Base-by-base conservation (phyloP, 305 asterid species). In the Caryopteris hybrid region DNA sequence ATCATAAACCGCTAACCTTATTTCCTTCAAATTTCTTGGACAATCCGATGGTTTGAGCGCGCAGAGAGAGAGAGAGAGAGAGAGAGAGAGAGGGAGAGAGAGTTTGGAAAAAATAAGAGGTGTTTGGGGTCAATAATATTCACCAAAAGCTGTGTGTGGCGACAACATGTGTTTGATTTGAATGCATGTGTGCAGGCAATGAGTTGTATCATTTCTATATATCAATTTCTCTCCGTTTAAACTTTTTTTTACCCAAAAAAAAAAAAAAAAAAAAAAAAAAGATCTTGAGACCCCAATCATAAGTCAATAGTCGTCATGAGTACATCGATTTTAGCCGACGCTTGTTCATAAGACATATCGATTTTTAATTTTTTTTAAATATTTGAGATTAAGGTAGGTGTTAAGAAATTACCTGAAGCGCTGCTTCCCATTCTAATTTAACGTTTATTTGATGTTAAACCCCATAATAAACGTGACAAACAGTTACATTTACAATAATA, bases 81-180 rank as follows among this genome's bases (percentile, higher is more conserved):
- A 16, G 61, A 2, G 71, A 63, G 64, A 9, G 64, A 47, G 53
- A 39, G 70, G 34, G 61, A 13, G 70, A 79, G 58, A 51, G 39
- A 73, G 43, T 7, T 17, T 22, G 13, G 59, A 21, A 53, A 2
- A 54, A 20, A 50, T 18, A 1, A 12, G 65, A 11, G n/a, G 38
- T 4, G 50, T 38, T 65, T 31, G 53, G 31, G 61, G 76, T 66
- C 70, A 74, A 78, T 70, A 54, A 66, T 66, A 71, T 46, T 25
- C 62, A 23, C 69, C 42, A 57, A 74, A 61, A 22, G 67, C 59
- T 55, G 74, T 71, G 68, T 31, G 67, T 69, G 72, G 79, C 72
- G 82, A 70, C 74, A 65, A 79, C 61, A 34, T 74, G 38, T 60
- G 41, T 36, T 51, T 65, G 65, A 36, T 72, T 75, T 64, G 73